Evolutionary conservation across 179 eudicot genomes (phyloP).

Genomic region (Silene coronaria): DNA sequence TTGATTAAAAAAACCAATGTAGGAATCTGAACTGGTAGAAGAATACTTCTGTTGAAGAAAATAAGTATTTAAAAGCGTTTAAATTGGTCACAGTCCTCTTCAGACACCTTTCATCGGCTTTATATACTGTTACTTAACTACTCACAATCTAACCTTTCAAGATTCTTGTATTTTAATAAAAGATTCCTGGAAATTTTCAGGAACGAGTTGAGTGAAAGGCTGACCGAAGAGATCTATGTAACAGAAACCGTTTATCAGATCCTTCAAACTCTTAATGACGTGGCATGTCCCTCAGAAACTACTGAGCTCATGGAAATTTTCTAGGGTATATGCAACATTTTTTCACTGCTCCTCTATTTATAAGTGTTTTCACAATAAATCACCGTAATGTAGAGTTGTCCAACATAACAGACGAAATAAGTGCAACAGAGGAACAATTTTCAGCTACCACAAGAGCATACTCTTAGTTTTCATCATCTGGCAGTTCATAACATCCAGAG

Average conservation of each 20-base stretch:
- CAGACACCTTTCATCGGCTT: neutral
- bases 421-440: neutral
- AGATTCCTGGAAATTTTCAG: neutral
- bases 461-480: neutral
- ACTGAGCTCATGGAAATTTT: neutral
- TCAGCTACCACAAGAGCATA: neutral
- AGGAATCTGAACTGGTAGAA: no score
- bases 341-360: neutral
- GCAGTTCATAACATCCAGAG: constrained; percentile 1
- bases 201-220: neutral
- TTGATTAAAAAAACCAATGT: no score
- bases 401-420: neutral
- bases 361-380: neutral
- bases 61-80: no score
- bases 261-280: neutral
- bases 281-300: neutral
- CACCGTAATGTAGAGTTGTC: neutral
- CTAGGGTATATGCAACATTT: neutral
- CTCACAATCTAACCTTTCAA: neutral
- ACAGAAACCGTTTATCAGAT: neutral
- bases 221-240: neutral
- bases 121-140: neutral
- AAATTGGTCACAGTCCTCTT: neutral
- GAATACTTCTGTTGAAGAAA: no score
- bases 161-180: neutral